Evolutionary conservation across 1,284 basidiomycete species (phyloP), one percentile per base, ranked within the genome.

Genomic region (Ceratobasidium sp.): DNA sequence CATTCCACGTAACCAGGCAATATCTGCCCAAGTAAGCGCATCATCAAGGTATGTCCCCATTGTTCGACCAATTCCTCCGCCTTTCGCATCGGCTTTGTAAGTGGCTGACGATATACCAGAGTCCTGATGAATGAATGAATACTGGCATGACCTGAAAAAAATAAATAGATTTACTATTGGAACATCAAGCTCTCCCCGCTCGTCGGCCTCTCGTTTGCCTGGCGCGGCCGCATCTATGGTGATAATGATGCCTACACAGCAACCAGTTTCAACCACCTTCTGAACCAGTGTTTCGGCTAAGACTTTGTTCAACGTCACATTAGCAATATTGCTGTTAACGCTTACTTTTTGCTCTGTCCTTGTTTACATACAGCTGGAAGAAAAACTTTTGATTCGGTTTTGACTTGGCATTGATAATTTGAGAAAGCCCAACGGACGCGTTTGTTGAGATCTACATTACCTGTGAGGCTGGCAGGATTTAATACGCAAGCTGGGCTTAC

Each of bases 181-280:
- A 30, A 74, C 76, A 34, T 81, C 79, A 18, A 79, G 79, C 73
- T 82, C 81, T 10, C 78, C 75, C 8, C 85, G 78, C 77, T 84
- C 80, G 77, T 97, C 95, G 52, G 88, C 81, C 80, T 97, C 96
- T 46, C 95, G 86, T 78, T 96, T 95, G 10, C 94, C 92, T 8
- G 93, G 87, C 12, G 93, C 88, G 4, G 93, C 85, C 9, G 94
- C 94, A 82, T 97, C 96, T 3, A 96, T 95, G 0, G 96, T 97
- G 53, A 98, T 82, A 80, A 94, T 93, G 71, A 98, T 92, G 0
- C 93, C 94, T 67, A 89, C 92, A 80, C 91, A 93, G 39, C 67
- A 70, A 0, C 92, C 92, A 6, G 91, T 81, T 21, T 80, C 78
- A 75, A 92, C 89, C 26, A 94, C 85, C 74, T 92, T 89, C 53